These are phyloP conservation scores for Xylaria sp. DNA, from an alignment of 2,329 filamentous ascomycete genomes.

Conservation along the genomic window DNA sequence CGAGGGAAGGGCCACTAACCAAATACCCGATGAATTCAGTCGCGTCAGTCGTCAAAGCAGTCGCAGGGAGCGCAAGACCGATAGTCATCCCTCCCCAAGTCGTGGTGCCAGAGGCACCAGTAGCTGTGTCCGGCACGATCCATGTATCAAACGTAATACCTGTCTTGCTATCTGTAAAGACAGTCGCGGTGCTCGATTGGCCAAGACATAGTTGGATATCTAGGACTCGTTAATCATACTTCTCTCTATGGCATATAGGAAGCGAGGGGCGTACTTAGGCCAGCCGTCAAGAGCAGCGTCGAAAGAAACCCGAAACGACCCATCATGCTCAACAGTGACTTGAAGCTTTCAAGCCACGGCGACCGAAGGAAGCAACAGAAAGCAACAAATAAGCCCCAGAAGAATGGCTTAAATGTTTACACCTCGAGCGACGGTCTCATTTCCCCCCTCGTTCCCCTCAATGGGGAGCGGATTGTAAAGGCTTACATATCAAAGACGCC, in stretches of 20 bases:
- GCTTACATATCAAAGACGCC: slow-evolving; percentile 23
- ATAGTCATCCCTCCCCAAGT: slow-evolving; percentile 61
- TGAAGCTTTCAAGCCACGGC: slow-evolving; percentile 20
- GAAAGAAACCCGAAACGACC: slow-evolving; percentile 40
- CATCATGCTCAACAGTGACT: slow-evolving; percentile 38
- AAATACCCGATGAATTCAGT: slow-evolving; percentile 70
- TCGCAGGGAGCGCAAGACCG: slow-evolving; percentile 64
- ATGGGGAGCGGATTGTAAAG: slow-evolving; percentile 13
- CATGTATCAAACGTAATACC: slow-evolving; percentile 66
- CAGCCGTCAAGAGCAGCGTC: slow-evolving; percentile 44
- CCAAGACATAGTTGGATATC: slow-evolving; percentile 44
- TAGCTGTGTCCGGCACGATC: slow-evolving; percentile 51
- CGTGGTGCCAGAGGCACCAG: slow-evolving; percentile 47
- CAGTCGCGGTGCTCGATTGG: slow-evolving; percentile 44
- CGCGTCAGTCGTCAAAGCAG: slow-evolving; percentile 59
- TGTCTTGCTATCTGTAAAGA: slow-evolving; percentile 60
- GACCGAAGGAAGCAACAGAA: slow-evolving; percentile 13
- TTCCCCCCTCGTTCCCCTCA: slow-evolving; percentile 7
- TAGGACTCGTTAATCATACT: slow-evolving; percentile 39
- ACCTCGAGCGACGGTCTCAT: slow-evolving; percentile 3
- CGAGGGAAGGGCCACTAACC: slow-evolving; percentile 51
- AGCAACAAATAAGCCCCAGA: slow-evolving; percentile 6
- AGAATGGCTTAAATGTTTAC: slow-evolving; percentile 36
- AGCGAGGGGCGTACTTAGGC: slow-evolving; percentile 38
- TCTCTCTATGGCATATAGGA: background rate